phyloP scores from a whole-genome alignment of 2,329 filamentous ascomycete species.

The Samsoniella hepiali region DNA sequence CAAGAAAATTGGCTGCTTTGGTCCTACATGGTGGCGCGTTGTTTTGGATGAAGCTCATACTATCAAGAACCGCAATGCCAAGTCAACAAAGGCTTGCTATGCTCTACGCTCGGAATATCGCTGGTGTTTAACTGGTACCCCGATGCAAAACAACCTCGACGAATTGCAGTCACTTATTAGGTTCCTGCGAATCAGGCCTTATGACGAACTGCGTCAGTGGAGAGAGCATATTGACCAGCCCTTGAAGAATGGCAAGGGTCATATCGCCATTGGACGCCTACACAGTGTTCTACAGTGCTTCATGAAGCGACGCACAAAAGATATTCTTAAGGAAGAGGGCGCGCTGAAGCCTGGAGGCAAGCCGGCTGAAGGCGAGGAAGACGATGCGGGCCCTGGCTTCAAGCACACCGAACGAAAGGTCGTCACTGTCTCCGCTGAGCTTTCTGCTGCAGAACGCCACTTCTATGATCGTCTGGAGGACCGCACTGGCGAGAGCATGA shows the following conservation, averaged over 20 bases:
- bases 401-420: constrained; percentile 91
- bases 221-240: constrained; percentile 86
- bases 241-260: constrained; percentile 84
- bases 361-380: constrained; percentile 43
- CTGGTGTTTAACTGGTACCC: constrained; percentile 95
- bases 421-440: constrained; percentile 71
- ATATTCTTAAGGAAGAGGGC: constrained; percentile 86
- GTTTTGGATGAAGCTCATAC: constrained; percentile 96
- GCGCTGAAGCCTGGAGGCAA: constrained; percentile 76
- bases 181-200: constrained; percentile 89
- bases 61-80: constrained; percentile 97
- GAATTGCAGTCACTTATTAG: constrained; percentile 91
- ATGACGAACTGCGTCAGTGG: constrained; percentile 82
- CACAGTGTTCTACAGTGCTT: constrained; percentile 85
- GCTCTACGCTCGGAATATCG: constrained; percentile 81
- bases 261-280: constrained; percentile 81
- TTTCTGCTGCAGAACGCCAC: constrained; percentile 73
- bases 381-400: constrained; percentile 63
- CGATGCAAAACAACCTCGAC: constrained; percentile 97
- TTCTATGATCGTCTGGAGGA: constrained; percentile 85
- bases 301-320: constrained; percentile 98
- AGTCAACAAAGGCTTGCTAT: constrained; percentile 89
- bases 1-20: constrained; percentile 79
- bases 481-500: constrained; percentile 80
- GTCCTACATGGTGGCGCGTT: constrained; percentile 89